Conservation (phyloP, 495 filamentous ascomycete genomes). For the Tirmania nivea region DNA sequence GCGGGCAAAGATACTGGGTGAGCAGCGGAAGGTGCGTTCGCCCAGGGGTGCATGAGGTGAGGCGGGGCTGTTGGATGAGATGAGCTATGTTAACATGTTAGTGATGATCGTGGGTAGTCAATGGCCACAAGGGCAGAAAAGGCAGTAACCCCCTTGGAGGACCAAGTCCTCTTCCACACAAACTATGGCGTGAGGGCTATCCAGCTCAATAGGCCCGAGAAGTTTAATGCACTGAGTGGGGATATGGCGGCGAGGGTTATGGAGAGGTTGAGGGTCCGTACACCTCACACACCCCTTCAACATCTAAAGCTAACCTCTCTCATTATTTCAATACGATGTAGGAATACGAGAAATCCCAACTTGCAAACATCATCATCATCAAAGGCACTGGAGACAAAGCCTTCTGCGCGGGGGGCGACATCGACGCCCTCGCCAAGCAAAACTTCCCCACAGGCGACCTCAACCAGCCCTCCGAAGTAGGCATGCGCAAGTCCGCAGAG, state of each 20-base stretch:
- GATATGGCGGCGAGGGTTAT: slow-evolving; percentile 90
- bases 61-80: too few species aligned
- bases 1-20: slow-evolving; percentile 28
- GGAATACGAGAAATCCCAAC: slow-evolving; percentile 83
- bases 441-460: slow-evolving; percentile 30
- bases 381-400: slow-evolving; percentile 68
- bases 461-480: slow-evolving; percentile 29
- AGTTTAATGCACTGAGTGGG: slow-evolving; percentile 72
- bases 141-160: neutral
- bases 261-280: slow-evolving; percentile 45
- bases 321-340: slow-evolving; percentile 10
- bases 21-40: too few species aligned
- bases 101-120: too few species aligned
- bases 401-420: slow-evolving; percentile 87
- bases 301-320: neutral
- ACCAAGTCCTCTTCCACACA: slow-evolving; percentile 80
- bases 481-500: slow-evolving; percentile 44
- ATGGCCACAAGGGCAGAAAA: too few species aligned
- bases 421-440: slow-evolving; percentile 47
- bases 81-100: too few species aligned
- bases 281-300: neutral
- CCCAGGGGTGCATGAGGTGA: neutral
- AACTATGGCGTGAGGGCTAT: slow-evolving; percentile 76
- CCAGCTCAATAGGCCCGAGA: slow-evolving; percentile 79
- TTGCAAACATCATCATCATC: slow-evolving; percentile 81